Base-by-base conservation (phyloP, 306 rosid genomes). In the Cucurbita argyrosperma region DNA sequence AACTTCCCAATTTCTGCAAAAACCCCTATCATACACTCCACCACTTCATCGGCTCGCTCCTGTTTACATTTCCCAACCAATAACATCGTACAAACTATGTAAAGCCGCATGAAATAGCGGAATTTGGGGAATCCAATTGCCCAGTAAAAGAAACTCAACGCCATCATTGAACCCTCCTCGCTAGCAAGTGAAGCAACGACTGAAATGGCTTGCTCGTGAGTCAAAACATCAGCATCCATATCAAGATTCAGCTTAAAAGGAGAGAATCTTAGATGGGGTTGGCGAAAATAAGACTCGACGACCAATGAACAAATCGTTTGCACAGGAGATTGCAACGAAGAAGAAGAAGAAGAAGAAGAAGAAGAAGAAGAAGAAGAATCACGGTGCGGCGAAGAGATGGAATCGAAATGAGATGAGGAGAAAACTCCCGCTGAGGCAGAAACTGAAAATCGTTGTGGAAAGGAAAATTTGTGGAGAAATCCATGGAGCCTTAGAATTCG, bases 111-210 rank as follows among this genome's bases (percentile, higher is more conserved):
- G 53, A 90, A 93, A 58, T 83, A 63, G 18, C 88, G 89, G 50
- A 93, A 93, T 77, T 85, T 90, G 1, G 87, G 8, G 54, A 72
- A 80, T 74, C 83, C 82, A 74, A 84, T 76, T 5, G 87, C 89
- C 98, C 96, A 89, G 53, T 86, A 75, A 74, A 90, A 85, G 88
- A 93, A 93, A 79, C 90, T 80, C 78, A 89, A 62, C 0, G 96
- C 90, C 76, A 83, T 85, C 96, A 90, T 84, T 6, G 97, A 89
- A 52, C 98, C 96, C 35, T 83, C 89, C 43, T 90, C 85, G 15
- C 64, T 71, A 5, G 96, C 88, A 45, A 90, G 97, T 0, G 96
- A 84, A 76, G 97, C 88, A 74, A 89, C 90, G 2, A 86, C 60
- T 7, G 94, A 80, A 53, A 88, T 77, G 52, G 80, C 89, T 51